Evolutionary conservation across 805 yeast species (phyloP).

Genomic region (Hanseniaspora lachancei): DNA sequence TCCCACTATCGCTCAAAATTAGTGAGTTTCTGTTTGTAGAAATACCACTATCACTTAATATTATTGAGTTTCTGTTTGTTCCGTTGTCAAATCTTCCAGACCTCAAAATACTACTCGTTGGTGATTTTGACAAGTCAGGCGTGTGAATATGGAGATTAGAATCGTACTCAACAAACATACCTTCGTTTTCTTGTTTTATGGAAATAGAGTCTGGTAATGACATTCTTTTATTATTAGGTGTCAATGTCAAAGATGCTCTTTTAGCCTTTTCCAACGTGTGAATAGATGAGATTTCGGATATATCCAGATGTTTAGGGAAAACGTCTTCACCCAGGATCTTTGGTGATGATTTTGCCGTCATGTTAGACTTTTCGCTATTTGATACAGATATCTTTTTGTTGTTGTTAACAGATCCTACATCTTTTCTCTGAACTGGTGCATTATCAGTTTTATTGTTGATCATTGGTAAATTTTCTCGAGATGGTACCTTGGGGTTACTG

Average conservation of each 20-base stretch:
- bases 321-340: conserved; percentile 41
- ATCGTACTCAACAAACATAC: conserved; percentile 35
- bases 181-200: conserved; percentile 32
- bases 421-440: conserved; percentile 8
- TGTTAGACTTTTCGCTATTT: conserved; percentile 1
- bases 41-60: conserved; percentile 10
- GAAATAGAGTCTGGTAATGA: conserved; percentile 26
- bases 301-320: conserved; percentile 57
- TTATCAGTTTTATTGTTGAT: not conserved
- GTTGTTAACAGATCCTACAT: not conserved
- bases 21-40: conserved; percentile 11
- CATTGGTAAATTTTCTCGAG: not conserved
- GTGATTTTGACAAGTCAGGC: conserved; percentile 29
- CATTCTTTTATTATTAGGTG: conserved; percentile 11
- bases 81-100: conserved; percentile 23
- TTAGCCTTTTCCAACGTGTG: conserved; percentile 53
- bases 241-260: conserved; percentile 33
- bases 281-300: conserved; percentile 61
- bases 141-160: conserved; percentile 23
- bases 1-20: conserved; percentile 8
- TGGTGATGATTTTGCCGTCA: conserved; percentile 12
- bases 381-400: conserved; percentile 1
- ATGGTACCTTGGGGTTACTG: not conserved
- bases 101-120: conserved; percentile 28
- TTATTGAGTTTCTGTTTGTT: conserved; percentile 7